These are phyloP conservation scores for Pleurotus platypus DNA, from an alignment of 768 basidiomycete species.

Conservation along the genomic window DNA sequence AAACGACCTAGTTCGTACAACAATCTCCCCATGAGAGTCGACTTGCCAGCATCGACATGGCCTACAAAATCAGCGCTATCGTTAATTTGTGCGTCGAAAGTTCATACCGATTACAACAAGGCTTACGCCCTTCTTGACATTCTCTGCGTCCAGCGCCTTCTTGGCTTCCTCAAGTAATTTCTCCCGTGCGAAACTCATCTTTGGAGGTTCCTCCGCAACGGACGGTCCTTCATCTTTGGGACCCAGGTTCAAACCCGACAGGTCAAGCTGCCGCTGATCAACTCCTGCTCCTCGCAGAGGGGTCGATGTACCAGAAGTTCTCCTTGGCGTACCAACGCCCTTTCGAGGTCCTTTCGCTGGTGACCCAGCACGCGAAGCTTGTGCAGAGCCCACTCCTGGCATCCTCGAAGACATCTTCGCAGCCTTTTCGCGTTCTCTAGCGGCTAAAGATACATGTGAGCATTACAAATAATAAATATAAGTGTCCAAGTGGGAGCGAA, in stretches of 20 bases:
- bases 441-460: slow-evolving; percentile 54
- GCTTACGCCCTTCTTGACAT: slow-evolving; percentile 69
- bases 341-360: slow-evolving; percentile 39
- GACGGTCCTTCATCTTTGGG: slow-evolving; percentile 36
- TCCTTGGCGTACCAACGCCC: slow-evolving; percentile 24
- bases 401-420: slow-evolving; percentile 48
- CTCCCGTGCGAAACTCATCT: slow-evolving; percentile 66
- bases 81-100: not conserved
- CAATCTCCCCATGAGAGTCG: slow-evolving; percentile 93
- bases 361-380: slow-evolving; percentile 44
- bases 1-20: slow-evolving; percentile 88
- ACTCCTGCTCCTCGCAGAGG: slow-evolving; percentile 33
- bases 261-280: slow-evolving; percentile 66
- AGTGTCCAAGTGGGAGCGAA: slow-evolving; percentile 18
- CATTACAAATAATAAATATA: slow-evolving; percentile 23
- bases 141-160: slow-evolving; percentile 42
- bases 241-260: slow-evolving; percentile 69
- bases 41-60: slow-evolving; percentile 98
- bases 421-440: slow-evolving; percentile 77
- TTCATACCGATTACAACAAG: slow-evolving; percentile 85
- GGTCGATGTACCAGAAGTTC: slow-evolving; percentile 38
- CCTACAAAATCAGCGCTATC: slow-evolving; percentile 42
- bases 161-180: slow-evolving; percentile 82
- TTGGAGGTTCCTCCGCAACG: slow-evolving; percentile 51
- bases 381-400: slow-evolving; percentile 30